These are phyloP conservation scores for Citeromyces matritensis DNA, from an alignment of 805 yeast species.

Conservation along the genomic window DNA sequence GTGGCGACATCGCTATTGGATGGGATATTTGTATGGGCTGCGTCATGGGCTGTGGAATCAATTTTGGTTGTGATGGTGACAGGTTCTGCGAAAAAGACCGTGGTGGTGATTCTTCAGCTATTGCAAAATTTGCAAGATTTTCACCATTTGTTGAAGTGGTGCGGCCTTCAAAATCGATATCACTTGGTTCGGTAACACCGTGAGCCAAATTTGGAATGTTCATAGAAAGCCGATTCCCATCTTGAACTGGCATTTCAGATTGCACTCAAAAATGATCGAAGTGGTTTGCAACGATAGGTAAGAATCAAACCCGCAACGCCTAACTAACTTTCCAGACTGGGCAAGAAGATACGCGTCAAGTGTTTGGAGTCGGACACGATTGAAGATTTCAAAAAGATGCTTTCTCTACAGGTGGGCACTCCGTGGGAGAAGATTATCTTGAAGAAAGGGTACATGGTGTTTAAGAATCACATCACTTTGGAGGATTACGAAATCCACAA, in stretches of 20 bases:
- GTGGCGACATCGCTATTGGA: no score
- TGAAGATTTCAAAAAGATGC: constrained; percentile 78
- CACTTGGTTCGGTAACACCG: no score
- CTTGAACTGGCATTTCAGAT: no score
- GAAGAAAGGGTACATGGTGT: constrained; percentile 74
- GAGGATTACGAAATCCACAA: constrained; percentile 94
- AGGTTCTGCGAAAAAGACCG: not conserved
- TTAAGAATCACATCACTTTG: constrained; percentile 78
- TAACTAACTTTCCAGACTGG: constrained; percentile 32
- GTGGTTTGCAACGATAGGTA: constrained; percentile 56
- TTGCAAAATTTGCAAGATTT: no score
- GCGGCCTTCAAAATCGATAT: no score
- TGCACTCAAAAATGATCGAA: constrained; percentile 52
- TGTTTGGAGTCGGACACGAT: constrained; percentile 75
- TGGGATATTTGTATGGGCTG: no score
- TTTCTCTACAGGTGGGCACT: constrained; percentile 76
- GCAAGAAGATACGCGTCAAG: constrained; percentile 78
- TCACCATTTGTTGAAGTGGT: no score
- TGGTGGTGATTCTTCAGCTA: not conserved
- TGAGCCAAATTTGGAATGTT: no score
- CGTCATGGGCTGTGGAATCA: not conserved
- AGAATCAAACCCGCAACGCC: constrained; percentile 12
- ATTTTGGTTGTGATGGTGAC: not conserved
- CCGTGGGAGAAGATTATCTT: constrained; percentile 48
- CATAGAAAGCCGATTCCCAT: not conserved